phyloP scores from a whole-genome alignment of 495 filamentous ascomycete genomes.

The Sporormia fimetaria region DNA sequence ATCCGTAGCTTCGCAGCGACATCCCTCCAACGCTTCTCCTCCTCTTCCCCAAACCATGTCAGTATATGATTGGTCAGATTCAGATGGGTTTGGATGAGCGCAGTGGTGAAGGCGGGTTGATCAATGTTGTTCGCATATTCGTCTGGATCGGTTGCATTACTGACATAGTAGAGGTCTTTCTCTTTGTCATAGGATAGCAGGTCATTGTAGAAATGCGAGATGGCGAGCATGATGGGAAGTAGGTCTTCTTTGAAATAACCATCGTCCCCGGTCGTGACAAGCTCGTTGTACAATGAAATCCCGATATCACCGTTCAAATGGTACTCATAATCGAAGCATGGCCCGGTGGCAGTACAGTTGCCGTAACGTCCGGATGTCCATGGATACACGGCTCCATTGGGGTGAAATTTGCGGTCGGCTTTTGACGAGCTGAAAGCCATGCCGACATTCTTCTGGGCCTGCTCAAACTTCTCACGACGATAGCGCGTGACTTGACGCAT shows the following conservation, averaged over 20 bases:
- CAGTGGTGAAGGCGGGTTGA: slow-evolving; percentile 64
- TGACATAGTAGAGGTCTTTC: slow-evolving; percentile 36
- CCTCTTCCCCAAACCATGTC: slow-evolving; percentile 41
- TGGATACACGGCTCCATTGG: slow-evolving; percentile 46
- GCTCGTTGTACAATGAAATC: slow-evolving; percentile 48
- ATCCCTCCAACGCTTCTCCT: slow-evolving; percentile 34
- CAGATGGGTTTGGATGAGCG: slow-evolving; percentile 49
- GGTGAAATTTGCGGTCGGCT: slow-evolving; percentile 40
- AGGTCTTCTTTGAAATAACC: slow-evolving; percentile 40
- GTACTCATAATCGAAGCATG: slow-evolving; percentile 58
- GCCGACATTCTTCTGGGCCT: slow-evolving; percentile 38
- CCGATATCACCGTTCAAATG: slow-evolving; percentile 67
- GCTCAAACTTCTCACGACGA: slow-evolving; percentile 40
- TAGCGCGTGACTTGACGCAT: slow-evolving; percentile 49
- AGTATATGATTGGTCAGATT: slow-evolving; percentile 47
- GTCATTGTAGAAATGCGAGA: slow-evolving; percentile 47
- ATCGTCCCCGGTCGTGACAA: slow-evolving; percentile 48
- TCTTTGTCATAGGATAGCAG: slow-evolving; percentile 44
- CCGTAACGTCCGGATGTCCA: slow-evolving; percentile 56
- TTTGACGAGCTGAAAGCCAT: slow-evolving; percentile 34
- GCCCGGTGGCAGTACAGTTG: slow-evolving; percentile 54
- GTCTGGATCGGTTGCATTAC: slow-evolving; percentile 74
- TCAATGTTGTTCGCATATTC: slow-evolving; percentile 63
- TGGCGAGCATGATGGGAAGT: slow-evolving; percentile 49
- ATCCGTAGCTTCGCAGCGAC: slow-evolving; percentile 31